Percentiles rank a stretch among this genome's conserved stretches.
These are phyloP conservation scores for Cyberlindnera mrakii DNA, from an alignment of 805 yeast genomes.

Conservation along the genomic window DNA sequence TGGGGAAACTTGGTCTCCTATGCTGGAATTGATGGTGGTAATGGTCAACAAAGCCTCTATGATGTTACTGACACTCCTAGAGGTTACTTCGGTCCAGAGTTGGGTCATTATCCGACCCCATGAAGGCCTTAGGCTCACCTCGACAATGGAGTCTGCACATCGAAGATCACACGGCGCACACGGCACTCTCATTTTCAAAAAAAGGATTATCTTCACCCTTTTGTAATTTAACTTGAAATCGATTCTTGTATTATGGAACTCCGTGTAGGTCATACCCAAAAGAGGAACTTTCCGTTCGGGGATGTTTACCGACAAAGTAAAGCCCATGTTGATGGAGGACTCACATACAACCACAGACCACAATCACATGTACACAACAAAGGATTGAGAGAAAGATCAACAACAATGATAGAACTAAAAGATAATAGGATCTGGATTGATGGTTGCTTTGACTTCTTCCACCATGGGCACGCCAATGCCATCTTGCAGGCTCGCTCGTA, in stretches of 20 bases:
- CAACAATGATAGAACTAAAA: neutral
- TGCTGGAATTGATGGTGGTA: conserved; percentile 33
- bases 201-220: too few species aligned
- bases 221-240: too few species aligned
- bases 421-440: conserved; percentile 78
- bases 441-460: conserved; percentile 97
- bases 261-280: too few species aligned
- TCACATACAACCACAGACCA: too few species aligned
- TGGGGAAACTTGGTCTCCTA: conserved; percentile 54
- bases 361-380: too few species aligned
- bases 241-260: too few species aligned
- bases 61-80: conserved; percentile 7
- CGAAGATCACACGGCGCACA: neutral
- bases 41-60: conserved; percentile 17
- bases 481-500: conserved; percentile 85
- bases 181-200: neutral
- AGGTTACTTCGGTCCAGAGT: conserved; percentile 20
- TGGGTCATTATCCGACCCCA: conserved; percentile 13
- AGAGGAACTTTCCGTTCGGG: too few species aligned
- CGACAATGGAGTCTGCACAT: neutral
- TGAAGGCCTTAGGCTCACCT: neutral
- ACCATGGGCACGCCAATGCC: conserved; percentile 98
- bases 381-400: too few species aligned
- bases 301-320: too few species aligned
- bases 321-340: too few species aligned